Conservation (phyloP, 2,329 filamentous ascomycete genomes). For the Alternaria sp. region DNA sequence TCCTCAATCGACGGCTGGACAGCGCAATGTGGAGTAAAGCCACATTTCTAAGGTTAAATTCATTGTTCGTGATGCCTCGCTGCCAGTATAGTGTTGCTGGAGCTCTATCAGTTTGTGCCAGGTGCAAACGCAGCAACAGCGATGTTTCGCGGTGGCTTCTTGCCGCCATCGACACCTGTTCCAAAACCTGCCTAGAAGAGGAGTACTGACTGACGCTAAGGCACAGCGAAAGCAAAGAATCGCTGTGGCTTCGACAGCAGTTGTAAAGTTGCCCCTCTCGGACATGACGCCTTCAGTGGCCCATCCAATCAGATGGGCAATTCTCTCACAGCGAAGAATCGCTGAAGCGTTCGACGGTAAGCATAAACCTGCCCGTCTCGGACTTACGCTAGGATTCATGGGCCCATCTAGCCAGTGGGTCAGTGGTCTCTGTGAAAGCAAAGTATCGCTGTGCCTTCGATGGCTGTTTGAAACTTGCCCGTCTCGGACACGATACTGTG, state of each 20-base stretch:
- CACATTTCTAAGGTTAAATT: neutral
- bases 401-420: too few relatives aligned
- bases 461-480: neutral
- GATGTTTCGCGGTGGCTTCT: neutral
- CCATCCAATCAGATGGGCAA: neutral
- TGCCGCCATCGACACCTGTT: neutral
- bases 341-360: neutral
- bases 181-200: neutral
- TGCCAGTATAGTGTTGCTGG: neutral
- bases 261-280: neutral
- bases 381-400: too few relatives aligned
- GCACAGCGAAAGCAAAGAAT: neutral
- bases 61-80: neutral
- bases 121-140: neutral
- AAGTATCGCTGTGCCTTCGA: neutral
- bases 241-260: neutral
- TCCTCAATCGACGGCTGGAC: too few relatives aligned
- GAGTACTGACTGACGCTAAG: neutral
- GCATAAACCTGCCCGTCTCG: neutral
- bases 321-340: neutral
- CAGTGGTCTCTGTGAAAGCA: too few relatives aligned
- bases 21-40: too few relatives aligned
- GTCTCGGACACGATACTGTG: neutral
- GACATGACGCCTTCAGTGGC: accelerated
- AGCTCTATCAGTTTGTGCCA: neutral